phyloP scores from a whole-genome alignment of 2,329 filamentous ascomycete species.

The Boeremia exigua region DNA sequence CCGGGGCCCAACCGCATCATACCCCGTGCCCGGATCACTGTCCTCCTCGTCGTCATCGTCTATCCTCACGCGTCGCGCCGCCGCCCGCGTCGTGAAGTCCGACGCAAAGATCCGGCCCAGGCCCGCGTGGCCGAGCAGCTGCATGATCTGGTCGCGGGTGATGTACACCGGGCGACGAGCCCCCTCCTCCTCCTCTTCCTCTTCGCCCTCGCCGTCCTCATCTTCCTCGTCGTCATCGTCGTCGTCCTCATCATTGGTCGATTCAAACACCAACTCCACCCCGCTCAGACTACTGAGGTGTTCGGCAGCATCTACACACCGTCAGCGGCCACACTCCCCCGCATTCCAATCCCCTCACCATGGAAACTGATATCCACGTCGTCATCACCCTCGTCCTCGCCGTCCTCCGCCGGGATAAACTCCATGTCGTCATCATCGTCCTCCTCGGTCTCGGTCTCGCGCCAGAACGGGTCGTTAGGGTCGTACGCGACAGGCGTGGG shows the following conservation, averaged over 20 bases:
- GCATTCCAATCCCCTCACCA: constrained; percentile 26
- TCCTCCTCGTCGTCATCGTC: constrained; percentile 48
- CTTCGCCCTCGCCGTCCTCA: constrained; percentile 27
- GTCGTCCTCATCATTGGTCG: constrained; percentile 50
- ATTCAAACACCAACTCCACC: constrained; percentile 51
- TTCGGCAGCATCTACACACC: constrained; percentile 47
- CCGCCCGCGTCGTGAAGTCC: constrained; percentile 33
- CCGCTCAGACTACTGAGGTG: constrained; percentile 50
- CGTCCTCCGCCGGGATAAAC: constrained; percentile 53
- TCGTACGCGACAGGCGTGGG: constrained; percentile 40
- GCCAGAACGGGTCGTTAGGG: constrained; percentile 43
- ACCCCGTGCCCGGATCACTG: constrained; percentile 45
- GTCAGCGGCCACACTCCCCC: not conserved
- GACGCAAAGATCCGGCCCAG: constrained; percentile 59
- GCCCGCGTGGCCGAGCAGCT: constrained; percentile 60
- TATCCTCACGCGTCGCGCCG: constrained; percentile 20
- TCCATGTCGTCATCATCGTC: constrained; percentile 62
- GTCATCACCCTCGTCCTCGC: constrained; percentile 49
- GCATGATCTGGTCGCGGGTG: constrained; percentile 59
- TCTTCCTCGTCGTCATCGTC: constrained; percentile 46
- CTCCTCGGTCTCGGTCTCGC: constrained; percentile 43
- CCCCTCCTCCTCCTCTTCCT: constrained; percentile 33
- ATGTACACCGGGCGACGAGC: constrained; percentile 46
- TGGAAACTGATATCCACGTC: constrained; percentile 46
- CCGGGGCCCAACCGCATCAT: constrained; percentile 41